Conservation (phyloP, 129 eudicot species). For the Glebionis coronaria region DNA sequence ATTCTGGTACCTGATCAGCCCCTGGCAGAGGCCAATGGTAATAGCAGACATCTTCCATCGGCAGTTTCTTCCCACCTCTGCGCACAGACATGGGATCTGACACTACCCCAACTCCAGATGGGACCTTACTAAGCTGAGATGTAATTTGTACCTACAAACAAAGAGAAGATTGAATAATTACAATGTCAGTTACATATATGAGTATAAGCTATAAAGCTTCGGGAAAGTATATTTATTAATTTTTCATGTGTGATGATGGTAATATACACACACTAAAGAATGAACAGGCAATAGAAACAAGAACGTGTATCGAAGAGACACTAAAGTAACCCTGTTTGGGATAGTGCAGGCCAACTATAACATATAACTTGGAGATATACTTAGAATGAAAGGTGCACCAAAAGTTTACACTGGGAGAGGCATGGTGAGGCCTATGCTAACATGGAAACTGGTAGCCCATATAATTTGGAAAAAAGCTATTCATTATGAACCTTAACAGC, state of each 20-base stretch:
- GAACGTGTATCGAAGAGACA: background rate
- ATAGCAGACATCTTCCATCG: slow-evolving; percentile 94
- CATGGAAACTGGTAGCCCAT: no score
- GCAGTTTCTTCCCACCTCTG: slow-evolving; percentile 89
- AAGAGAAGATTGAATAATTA: background rate
- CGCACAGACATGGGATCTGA: slow-evolving; percentile 94
- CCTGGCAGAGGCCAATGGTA: slow-evolving; percentile 90
- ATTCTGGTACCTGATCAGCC: slow-evolving; percentile 58
- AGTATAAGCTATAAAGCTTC: slow-evolving; percentile 14
- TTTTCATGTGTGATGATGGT: background rate
- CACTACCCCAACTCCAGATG: slow-evolving; percentile 81
- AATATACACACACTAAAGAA: slow-evolving; percentile 12
- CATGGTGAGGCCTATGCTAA: no score
- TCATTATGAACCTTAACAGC: no score
- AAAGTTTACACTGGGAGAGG: no score
- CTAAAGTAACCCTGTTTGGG: background rate
- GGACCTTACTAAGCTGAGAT: slow-evolving; percentile 41
- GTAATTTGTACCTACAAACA: slow-evolving; percentile 69
- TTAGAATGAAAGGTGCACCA: no score
- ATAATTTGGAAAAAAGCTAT: no score
- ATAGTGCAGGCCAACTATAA: background rate
- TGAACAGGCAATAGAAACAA: slow-evolving; percentile 9
- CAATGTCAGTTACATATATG: background rate
- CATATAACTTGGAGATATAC: no score
- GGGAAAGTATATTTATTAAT: background rate